Base-by-base conservation (phyloP, 2,329 filamentous ascomycete species). In the Parastagonospora nodorum region DNA sequence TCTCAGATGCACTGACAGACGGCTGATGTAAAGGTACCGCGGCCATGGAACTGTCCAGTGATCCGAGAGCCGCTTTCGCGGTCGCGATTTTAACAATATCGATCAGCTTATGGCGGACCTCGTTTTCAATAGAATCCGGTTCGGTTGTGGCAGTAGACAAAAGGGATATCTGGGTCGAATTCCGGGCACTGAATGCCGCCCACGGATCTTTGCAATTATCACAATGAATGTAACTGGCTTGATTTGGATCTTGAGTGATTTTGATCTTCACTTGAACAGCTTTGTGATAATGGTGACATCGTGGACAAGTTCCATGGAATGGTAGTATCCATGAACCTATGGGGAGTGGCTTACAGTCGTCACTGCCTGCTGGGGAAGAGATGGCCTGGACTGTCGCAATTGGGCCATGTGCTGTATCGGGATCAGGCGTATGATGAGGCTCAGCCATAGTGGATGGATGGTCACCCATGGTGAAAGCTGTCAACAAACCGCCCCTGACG, bases 201-300 rank as follows among this genome's bases (percentile, higher is more conserved):
- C 66, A 69, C 24, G 57, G 52, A 24, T 60, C 46, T 5, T 53
- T 16, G 37, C 67, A 72, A 2, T 45, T 53, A 8, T 67, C 61
- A 27, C 68, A 71, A 10, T 50, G 8, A 9, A 68, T 46, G 43
- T 65, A 47, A 33, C 55, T 55, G 24, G 57, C 48, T 2, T 61
- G 50, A 16, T 29, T 50, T 5, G 50, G 31, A 40, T 63, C 53
- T 16, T 39, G 37, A 8, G 48, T 44, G 2, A 63, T 44, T 15
- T 43, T 56, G 28, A 72, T 45, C 11, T 60, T 56, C 7, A 70
- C 44, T 24, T 52, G 39, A 32, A 53, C 48, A 9, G 66, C 61
- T 10, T 45, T 61, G 49, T 72, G 63, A 42, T 63, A 48, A 44
- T 69, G 67, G 42, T 63, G 58, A 32, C 67, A 71, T 29, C 53